A percentile compares a stretch with the other conserved stretches of the same genome.
phyloP scores from a whole-genome alignment of 306 rosid species.

The Pyrus communis region DNA sequence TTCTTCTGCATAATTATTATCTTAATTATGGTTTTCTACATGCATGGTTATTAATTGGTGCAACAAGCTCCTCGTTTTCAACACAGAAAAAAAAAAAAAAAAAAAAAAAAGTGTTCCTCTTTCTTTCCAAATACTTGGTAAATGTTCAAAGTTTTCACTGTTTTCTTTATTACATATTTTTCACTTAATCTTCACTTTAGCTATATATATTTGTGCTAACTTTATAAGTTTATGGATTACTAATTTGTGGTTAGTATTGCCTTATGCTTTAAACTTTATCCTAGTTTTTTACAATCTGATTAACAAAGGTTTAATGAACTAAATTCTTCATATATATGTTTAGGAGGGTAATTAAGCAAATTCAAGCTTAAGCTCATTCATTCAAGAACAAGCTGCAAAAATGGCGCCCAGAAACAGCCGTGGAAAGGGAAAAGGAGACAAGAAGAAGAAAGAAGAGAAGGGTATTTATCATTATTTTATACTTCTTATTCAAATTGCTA shows the following conservation, averaged over 20 bases:
- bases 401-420: slow-evolving; percentile 92
- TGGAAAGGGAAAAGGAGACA: slow-evolving; percentile 77
- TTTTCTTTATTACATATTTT: neutral
- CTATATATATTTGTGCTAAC: neutral
- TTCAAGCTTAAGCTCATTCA: slow-evolving; percentile 17
- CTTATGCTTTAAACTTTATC: neutral
- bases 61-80: neutral
- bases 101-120: neutral
- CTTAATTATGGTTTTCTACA: neutral
- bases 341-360: slow-evolving; percentile 1
- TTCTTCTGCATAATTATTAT: neutral
- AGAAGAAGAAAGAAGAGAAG: slow-evolving; percentile 94
- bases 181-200: neutral
- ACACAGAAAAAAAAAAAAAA: neutral
- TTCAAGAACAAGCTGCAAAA: slow-evolving; percentile 14
- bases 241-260: neutral
- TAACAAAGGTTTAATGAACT: neutral
- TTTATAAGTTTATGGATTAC: neutral
- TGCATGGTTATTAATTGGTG: neutral
- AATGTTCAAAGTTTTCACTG: neutral
- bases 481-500: neutral
- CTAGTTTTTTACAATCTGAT: too few relatives aligned
- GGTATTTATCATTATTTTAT: slow-evolving; percentile 23
- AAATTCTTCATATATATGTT: neutral
- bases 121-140: slow-evolving; percentile 22